Percentiles rank a stretch among this genome's conserved stretches.
phyloP scores from a whole-genome alignment of 2,329 filamentous ascomycete species.

The Torrubiellomyces zombiae region DNA sequence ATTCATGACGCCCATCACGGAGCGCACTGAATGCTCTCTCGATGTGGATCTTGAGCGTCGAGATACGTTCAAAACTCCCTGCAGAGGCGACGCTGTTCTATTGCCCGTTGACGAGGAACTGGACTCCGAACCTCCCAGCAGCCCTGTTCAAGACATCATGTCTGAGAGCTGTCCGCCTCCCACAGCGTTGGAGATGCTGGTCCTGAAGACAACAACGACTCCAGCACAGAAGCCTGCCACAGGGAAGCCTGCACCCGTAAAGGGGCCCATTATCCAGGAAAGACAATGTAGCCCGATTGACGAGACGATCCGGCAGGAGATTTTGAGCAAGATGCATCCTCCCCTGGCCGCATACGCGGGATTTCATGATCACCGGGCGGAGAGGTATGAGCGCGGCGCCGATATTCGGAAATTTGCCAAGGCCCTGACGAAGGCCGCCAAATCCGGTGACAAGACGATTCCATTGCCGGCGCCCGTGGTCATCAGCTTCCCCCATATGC shows the following conservation, averaged over 20 bases:
- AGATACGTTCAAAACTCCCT: conserved; percentile 63
- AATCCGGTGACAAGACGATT: conserved; percentile 42
- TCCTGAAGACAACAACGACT: conserved; percentile 21
- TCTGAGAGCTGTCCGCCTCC: conserved; percentile 31
- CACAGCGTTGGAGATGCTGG: conserved; percentile 33
- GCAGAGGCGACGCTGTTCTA: conserved; percentile 28
- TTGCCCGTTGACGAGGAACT: conserved; percentile 15
- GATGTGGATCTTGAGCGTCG: conserved; percentile 44
- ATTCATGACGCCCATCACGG: conserved; percentile 98
- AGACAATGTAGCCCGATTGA: conserved; percentile 79
- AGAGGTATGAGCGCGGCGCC: conserved; percentile 45
- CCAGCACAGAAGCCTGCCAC: conserved; percentile 15
- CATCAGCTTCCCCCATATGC: conserved; percentile 49
- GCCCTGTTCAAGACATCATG: conserved; percentile 53
- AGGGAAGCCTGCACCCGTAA: conserved; percentile 27
- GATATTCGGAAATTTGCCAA: conserved; percentile 78
- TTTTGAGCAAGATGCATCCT: conserved; percentile 58
- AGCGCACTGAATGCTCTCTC: conserved; percentile 81
- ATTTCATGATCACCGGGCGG: conserved; percentile 56
- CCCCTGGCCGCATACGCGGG: conserved; percentile 59
- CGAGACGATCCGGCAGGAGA: conserved; percentile 53
- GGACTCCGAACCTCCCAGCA: conserved; percentile 38
- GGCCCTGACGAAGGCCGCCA: conserved; percentile 38
- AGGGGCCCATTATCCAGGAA: conserved; percentile 66
- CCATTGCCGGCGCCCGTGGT: conserved; percentile 42